Evolutionary conservation across 306 rosid species (phyloP).

Genomic region (barrel medic (Medicago truncatula)): DNA sequence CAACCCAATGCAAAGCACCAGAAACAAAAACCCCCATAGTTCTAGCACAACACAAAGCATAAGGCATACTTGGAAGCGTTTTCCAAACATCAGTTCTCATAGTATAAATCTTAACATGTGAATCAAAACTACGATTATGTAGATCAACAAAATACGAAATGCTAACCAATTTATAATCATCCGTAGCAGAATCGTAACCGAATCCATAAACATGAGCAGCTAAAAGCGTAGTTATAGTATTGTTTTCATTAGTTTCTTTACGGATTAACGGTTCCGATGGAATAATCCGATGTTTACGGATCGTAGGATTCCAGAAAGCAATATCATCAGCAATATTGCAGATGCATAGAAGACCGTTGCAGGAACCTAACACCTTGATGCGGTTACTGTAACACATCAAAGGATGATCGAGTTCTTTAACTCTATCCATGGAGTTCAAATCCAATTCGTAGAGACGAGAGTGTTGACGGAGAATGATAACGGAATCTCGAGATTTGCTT

Average conservation of each 20-base stretch:
- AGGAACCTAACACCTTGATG: slow-evolving; percentile 59
- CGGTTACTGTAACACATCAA: slow-evolving; percentile 76
- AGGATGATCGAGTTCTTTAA: slow-evolving; percentile 64
- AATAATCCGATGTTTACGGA: slow-evolving; percentile 52
- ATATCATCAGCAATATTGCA: slow-evolving; percentile 73
- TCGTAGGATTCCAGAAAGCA: slow-evolving; percentile 77
- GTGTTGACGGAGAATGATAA: slow-evolving; percentile 54
- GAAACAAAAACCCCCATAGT: slow-evolving; percentile 65
- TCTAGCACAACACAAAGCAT: slow-evolving; percentile 53
- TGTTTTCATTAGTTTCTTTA: not conserved
- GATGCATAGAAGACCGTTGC: slow-evolving; percentile 72
- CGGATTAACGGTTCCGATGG: slow-evolving; percentile 44
- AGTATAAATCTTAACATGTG: slow-evolving; percentile 62
- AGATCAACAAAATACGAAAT: slow-evolving; percentile 62
- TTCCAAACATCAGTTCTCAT: slow-evolving; percentile 60
- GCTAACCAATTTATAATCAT: slow-evolving; percentile 63
- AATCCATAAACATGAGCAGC: slow-evolving; percentile 63
- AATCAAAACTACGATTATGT: slow-evolving; percentile 40
- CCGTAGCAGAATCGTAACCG: slow-evolving; percentile 53
- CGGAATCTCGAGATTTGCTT: slow-evolving; percentile 29
- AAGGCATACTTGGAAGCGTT: slow-evolving; percentile 56
- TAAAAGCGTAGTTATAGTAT: slow-evolving; percentile 11
- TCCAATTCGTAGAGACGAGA: slow-evolving; percentile 52
- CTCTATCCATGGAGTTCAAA: slow-evolving; percentile 38
- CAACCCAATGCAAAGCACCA: slow-evolving; percentile 76